Percentiles rank a stretch among this genome's conserved stretches.
Conservation (phyloP, 2,329 filamentous ascomycete species). For the Botrytis fabae region DNA sequence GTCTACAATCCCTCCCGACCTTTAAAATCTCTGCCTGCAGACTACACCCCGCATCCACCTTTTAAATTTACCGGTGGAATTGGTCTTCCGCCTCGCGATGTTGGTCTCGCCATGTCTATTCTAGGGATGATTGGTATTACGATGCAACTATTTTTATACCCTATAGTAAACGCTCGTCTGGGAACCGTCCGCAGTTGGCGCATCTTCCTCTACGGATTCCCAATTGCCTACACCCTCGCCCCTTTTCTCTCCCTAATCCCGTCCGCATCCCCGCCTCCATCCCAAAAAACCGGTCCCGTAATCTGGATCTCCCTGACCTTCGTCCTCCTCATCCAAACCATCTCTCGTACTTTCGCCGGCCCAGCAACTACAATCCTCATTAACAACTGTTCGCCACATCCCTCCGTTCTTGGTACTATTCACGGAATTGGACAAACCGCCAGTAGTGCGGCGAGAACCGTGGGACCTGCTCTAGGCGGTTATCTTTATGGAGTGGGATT, state of each 20-base stretch:
- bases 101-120: slow-evolving; percentile 77
- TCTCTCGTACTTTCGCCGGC: slow-evolving; percentile 61
- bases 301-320: slow-evolving; percentile 35
- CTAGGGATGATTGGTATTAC: slow-evolving; percentile 74
- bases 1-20: slow-evolving; percentile 42
- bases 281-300: slow-evolving; percentile 35
- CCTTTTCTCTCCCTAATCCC: slow-evolving; percentile 72
- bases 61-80: slow-evolving; percentile 65
- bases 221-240: slow-evolving; percentile 66
- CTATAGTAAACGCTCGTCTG: slow-evolving; percentile 62
- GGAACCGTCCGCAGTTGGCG: slow-evolving; percentile 70
- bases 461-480: slow-evolving; percentile 62
- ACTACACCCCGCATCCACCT: slow-evolving; percentile 45
- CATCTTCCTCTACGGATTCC: slow-evolving; percentile 68
- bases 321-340: slow-evolving; percentile 63
- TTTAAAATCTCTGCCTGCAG: slow-evolving; percentile 45
- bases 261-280: slow-evolving; percentile 35
- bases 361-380: slow-evolving; percentile 35
- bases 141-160: slow-evolving; percentile 72
- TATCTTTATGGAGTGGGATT: slow-evolving; percentile 61
- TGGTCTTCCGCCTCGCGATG: slow-evolving; percentile 67
- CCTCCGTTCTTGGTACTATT: slow-evolving; percentile 57
- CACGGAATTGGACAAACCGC: slow-evolving; percentile 60
- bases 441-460: slow-evolving; percentile 57
- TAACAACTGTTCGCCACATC: slow-evolving; percentile 61